Evolutionary conservation across 371 early-diverging fungal genomes (phyloP), one percentile per base, ranked within the genome.

Genomic region (Apophysomyces variabilis): DNA sequence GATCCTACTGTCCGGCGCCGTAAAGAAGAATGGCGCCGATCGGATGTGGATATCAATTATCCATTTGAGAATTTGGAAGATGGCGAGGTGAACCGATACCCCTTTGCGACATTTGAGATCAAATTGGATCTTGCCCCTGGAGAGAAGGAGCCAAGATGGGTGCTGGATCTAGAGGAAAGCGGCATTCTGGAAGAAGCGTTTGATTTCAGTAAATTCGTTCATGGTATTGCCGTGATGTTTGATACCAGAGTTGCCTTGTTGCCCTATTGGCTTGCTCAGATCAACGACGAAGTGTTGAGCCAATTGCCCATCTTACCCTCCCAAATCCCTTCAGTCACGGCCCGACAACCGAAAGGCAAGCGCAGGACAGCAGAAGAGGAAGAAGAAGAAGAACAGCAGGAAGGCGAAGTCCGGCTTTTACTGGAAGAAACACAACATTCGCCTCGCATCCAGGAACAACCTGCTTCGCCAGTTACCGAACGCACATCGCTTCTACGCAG

Each of bases 121-220:
- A 99, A 99, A 81, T 86, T 99, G 54, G 96, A 98, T 73, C 92
- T 95, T 13, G 87, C 90, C 41, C 84, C 89, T 8, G 98, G 97
- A 41, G 90, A 92, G 36, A 89, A 89, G 56, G 93, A 95, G 8
- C 98, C 99, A 3, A 87, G 90, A 63, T 99, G 99, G 99, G 96
- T 99, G 41, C 77, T 87, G 6, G 95, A 97, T 61, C 82, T 99
- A 46, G 88, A 97, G 70, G 89, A 93, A 57, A 90, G 92, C 67
- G 91, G 94, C 60, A 85, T 99, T 66, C 94, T 99, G 32, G 96
- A 97, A 76, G 96, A 96, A 44, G 98, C 98, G 8, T 96, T 96
- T 63, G 98, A 97, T 79, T 99, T 99, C 83, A 93, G 93, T 68
- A 99, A 99, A 79, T 99, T 96, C 82, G 91, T 98, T 46, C 99